Conservation (phyloP, 495 filamentous ascomycete genomes). For the Terfezia claveryi region DNA sequence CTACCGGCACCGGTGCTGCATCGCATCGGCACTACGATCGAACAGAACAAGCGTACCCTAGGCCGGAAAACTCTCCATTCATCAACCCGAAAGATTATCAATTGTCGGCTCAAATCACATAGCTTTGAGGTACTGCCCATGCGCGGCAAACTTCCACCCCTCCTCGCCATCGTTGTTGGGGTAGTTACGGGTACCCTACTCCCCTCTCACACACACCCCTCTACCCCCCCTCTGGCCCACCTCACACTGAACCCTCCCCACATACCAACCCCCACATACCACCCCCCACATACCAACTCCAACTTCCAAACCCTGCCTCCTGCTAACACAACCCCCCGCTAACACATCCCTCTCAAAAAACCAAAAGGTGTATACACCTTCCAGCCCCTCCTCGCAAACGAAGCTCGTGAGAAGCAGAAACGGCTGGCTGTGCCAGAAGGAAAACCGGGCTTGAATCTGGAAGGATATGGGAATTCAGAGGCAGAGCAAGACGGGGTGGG, state of each 20-base stretch:
- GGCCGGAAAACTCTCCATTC: no score
- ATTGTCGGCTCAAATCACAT: no score
- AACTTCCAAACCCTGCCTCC: no score
- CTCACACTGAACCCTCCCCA: not conserved
- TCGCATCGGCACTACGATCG: no score
- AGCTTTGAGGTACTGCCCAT: not conserved
- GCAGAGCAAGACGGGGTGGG: slow-evolving; percentile 4
- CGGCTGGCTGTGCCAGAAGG: slow-evolving; percentile 25
- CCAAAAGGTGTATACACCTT: slow-evolving; percentile 1
- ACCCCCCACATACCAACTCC: not conserved
- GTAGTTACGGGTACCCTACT: not conserved
- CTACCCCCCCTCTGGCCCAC: not conserved
- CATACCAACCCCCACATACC: not conserved
- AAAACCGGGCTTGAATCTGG: slow-evolving; percentile 52
- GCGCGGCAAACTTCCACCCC: not conserved
- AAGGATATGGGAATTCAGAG: slow-evolving; percentile 22
- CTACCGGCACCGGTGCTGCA: no score
- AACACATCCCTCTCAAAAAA: not conserved
- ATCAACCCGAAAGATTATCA: no score
- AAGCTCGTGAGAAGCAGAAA: slow-evolving; percentile 10
- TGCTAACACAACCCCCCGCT: not conserved
- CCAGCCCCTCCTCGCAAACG: slow-evolving; percentile 10
- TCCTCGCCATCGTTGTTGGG: not conserved
- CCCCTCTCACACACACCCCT: not conserved
- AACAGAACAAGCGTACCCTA: no score